Evolutionary conservation across 768 basidiomycete genomes (phyloP).

Genomic region (Strobilomyces confusus): DNA sequence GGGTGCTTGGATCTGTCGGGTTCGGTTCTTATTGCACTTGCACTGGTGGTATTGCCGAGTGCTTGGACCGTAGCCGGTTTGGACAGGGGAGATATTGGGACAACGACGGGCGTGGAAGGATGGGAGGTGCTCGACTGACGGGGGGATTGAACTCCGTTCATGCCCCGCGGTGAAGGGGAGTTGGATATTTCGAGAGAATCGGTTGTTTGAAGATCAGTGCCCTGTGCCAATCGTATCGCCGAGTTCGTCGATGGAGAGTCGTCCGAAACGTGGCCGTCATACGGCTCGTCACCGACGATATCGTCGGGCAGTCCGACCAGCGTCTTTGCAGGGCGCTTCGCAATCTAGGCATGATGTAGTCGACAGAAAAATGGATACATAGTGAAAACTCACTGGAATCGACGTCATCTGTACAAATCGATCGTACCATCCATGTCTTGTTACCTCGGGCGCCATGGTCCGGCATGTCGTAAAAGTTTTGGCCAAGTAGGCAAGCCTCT

Average conservation of each 20-base stretch:
- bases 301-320: slow-evolving; percentile 12
- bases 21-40: not conserved
- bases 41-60: not conserved
- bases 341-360: slow-evolving; percentile 16
- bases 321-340: slow-evolving; percentile 9
- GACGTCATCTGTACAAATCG: slow-evolving; percentile 18
- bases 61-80: not conserved
- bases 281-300: slow-evolving; percentile 1
- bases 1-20: not conserved
- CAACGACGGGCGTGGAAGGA: not conserved
- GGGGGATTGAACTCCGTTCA: not conserved
- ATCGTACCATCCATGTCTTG: slow-evolving; percentile 66
- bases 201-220: not conserved
- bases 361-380: not conserved
- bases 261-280: not conserved
- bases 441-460: slow-evolving; percentile 38
- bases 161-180: not conserved
- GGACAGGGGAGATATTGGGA: not conserved
- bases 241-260: not conserved
- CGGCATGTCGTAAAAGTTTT: slow-evolving; percentile 44
- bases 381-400: slow-evolving; percentile 22
- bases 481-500: slow-evolving; percentile 45
- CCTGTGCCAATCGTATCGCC: not conserved
- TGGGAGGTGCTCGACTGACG: not conserved
- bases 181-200: not conserved